Base-by-base conservation (phyloP, 768 basidiomycete species). In the Suillus subalutaceus region DNA sequence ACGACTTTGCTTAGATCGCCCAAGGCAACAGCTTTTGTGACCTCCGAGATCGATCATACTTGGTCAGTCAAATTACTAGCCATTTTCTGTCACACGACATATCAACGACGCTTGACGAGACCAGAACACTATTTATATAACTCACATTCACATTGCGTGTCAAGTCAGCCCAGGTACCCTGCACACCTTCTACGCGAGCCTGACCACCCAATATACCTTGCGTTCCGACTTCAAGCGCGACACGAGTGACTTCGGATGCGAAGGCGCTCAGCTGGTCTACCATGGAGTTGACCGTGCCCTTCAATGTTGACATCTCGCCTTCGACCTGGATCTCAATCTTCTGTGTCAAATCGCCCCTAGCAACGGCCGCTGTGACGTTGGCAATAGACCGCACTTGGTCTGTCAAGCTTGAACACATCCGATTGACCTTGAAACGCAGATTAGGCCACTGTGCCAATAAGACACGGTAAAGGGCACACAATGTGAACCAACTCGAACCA, bases 241-340 rank as follows among this genome's bases (percentile, higher is more conserved):
- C 91, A 68, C 92, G 84, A 6, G 89, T 92, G 37, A 92, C 87
- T 68, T 96, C 94, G 3, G 86, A 88, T 16, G 94, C 92, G 73
- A 96, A 96, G 6, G 91, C 92, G 70, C 91, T 89, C 69, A 96
- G 77, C 64, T 92, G 91, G 75, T 94, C 93, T 74, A 96, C 93
- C 95, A 97, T 97, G n/a, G 90, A 90, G 73, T 96, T 96, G 69
- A 94, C 92, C 13, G 92, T 94, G 26, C 85, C 81, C 74, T 92
- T 93, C 78, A 94, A 83, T 18, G 91, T 91, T 18, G 85, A 85
- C 89, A 97, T 96, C 73, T 97, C 95, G 59, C 89, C 89, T 72
- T 93, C 90, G 68, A 92, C 91, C 67, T 90, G 88, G 67, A 98
- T 95, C 72, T 94, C 91, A 73, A 98, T 94, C 83, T 94, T 96